phyloP scores from a whole-genome alignment of 306 rosid genomes.

The Rubus idaeus region DNA sequence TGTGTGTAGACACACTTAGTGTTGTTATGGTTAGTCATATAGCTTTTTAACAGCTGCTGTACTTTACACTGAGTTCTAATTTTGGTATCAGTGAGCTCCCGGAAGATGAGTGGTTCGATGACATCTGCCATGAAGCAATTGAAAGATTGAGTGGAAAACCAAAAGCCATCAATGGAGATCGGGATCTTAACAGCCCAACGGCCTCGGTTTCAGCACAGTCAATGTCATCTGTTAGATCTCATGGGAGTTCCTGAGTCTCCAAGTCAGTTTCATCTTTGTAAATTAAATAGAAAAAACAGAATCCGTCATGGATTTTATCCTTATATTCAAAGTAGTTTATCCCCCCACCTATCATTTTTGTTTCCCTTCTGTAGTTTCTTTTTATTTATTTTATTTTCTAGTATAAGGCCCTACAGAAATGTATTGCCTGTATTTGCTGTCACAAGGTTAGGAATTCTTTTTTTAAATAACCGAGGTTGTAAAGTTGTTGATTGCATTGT shows the following conservation, averaged over 20 bases:
- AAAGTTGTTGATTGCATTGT: constrained; percentile 46
- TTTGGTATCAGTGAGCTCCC: constrained; percentile 64
- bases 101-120: constrained; percentile 94
- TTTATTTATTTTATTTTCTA: neutral
- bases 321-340: constrained; percentile 22
- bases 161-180: constrained; percentile 73
- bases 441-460: constrained; percentile 29
- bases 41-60: neutral
- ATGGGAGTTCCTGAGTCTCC: constrained; percentile 66
- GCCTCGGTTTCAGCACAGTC: constrained; percentile 98
- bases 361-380: constrained; percentile 16
- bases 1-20: neutral
- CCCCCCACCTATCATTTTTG: constrained; percentile 16
- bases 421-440: constrained; percentile 28
- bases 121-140: constrained; percentile 77
- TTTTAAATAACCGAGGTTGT: constrained; percentile 36
- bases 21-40: neutral
- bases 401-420: constrained; percentile 16
- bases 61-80: constrained; percentile 8
- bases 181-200: constrained; percentile 89
- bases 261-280: constrained; percentile 37
- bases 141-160: constrained; percentile 93
- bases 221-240: constrained; percentile 89
- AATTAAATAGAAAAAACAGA: constrained; percentile 26
- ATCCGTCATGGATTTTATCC: constrained; percentile 25